Evolutionary conservation across 2,329 filamentous ascomycete species (phyloP), one percentile per base, ranked within the genome.

Genomic region (Magnaporthales sp.): DNA sequence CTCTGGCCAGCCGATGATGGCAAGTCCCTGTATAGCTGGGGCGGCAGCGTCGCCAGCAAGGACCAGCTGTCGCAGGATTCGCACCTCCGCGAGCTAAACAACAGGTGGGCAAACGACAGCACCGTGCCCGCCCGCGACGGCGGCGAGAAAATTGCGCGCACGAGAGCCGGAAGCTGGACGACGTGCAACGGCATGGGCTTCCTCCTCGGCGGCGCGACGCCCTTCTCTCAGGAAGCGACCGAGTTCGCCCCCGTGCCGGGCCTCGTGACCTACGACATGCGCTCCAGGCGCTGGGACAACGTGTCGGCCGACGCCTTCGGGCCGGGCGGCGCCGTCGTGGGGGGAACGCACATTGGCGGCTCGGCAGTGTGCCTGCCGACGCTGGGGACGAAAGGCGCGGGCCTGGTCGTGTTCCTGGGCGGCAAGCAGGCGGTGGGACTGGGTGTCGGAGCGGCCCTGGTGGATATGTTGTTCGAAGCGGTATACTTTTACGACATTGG

Each of bases 401-500:
- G 65, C 5, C 60, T 66, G 8, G 65, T 54, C 9, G 24, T 66
- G 26, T 66, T 66, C 27, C 38, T 66, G 4, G 65, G 60, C 61
- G 65, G 65, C 26, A 27, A 22, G 29, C 24, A 62, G 65, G 29
- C 60, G 15, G 29, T 15, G 3, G 8, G n/a, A 19, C 38, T 51
- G 3, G 5, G 19, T 5, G 38, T 19, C 15, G 15, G 15, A 1
- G 38, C 38, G 19, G n/a, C 19, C 15, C n/a, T 51, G 1, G 19
- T 19, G 19, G 38, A 51, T n/a, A 51, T 51, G 38, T 26, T 65
- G 2, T 29, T 58, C 19, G n/a, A 22, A 15, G 71, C 64, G 5
- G 64, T 80, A 13, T 72, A 69, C 1, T 68, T 80, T 15, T 74
- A 73, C 66, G 74, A 80, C 65, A 72, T 76, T 8, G 68, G 72